Conservation (phyloP, 768 basidiomycete species). For the Hysterangium stoloniferum region DNA sequence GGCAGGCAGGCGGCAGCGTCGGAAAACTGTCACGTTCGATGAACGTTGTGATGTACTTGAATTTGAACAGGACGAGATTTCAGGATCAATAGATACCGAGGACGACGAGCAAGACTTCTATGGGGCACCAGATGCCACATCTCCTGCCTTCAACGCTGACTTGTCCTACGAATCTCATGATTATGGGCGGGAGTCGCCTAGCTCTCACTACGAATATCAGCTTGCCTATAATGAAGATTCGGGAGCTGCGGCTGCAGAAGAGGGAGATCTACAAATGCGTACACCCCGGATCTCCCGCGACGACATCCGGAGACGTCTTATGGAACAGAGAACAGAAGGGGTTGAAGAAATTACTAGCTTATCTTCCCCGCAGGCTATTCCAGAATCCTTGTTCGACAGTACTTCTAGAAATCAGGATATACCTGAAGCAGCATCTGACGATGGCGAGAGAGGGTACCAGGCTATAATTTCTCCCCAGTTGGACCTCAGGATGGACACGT, state of each 20-base stretch:
- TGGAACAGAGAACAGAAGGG: conserved; percentile 8
- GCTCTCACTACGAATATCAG: neutral
- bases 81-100: conserved; percentile 13
- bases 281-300: conserved; percentile 15
- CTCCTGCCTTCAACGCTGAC: conserved; percentile 11
- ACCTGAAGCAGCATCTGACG: neutral
- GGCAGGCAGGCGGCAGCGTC: conserved; percentile 38
- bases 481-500: conserved; percentile 27
- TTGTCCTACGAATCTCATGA: conserved; percentile 2
- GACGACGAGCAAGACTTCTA: conserved; percentile 18
- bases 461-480: neutral
- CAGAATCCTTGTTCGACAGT: conserved; percentile 1
- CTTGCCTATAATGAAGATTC: neutral
- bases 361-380: neutral
- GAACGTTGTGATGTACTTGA: conserved; percentile 78
- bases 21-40: conserved; percentile 77
- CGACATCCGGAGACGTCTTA: conserved; percentile 13
- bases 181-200: neutral
- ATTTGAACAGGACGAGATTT: conserved; percentile 57
- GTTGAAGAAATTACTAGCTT: neutral
- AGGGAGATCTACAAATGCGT: neutral
- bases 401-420: neutral
- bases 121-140: conserved; percentile 16
- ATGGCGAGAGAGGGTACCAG: neutral
- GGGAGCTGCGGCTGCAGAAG: neutral